Evolutionary conservation across 192 early-diverging fungal genomes (phyloP), one percentile per base, ranked within the genome.

Genomic region (Linnemannia schmuckeri): DNA sequence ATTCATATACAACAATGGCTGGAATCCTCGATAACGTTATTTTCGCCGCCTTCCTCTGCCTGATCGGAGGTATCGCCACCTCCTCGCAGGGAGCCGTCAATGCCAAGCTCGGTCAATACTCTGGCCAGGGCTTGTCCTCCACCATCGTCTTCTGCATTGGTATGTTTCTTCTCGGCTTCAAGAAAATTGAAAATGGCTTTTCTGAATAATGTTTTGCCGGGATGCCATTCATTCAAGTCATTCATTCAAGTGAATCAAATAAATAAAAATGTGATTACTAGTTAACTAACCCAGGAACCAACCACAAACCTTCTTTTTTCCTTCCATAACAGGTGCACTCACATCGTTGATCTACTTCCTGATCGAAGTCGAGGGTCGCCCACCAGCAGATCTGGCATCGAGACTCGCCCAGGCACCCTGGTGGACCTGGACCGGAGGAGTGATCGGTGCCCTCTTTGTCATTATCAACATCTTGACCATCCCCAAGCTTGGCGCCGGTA

Each of bases 401-500:
- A 70, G 70, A 35, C 70, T 79, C 24, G 52, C 49, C 4, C n/a
- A 37, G 37, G 89, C 89, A 12, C 91, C 92, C 37, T 79, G 81
- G 86, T 93, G 88, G 82, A 61, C 88, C 9, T 91, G 88, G 84
- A 49, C 87, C 38, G 92, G 91, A 40, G 91, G 91, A 10, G n/a
- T 90, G 0, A 73, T 88, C 24, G 92, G 92, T 22, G 89, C 91
- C 12, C 80, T 86, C 52, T 92, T 92, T 79, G 92, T 93, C 10
- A 88, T 92, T 52, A 70, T 88, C 18, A 86, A 88, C 33, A 87
- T 90, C 20, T 75, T 93, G 41, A 73, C 88, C 24, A 90, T 89
- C 9, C 90, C 91, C 7, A 81, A 85, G 52, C 70, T 93, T 15
- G 92, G 92, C 7, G 81, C 90, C 18, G 85, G 84, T 61, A 93